phyloP scores from a whole-genome alignment of 2,329 filamentous ascomycete species.

The Neofusicoccum sp. region DNA sequence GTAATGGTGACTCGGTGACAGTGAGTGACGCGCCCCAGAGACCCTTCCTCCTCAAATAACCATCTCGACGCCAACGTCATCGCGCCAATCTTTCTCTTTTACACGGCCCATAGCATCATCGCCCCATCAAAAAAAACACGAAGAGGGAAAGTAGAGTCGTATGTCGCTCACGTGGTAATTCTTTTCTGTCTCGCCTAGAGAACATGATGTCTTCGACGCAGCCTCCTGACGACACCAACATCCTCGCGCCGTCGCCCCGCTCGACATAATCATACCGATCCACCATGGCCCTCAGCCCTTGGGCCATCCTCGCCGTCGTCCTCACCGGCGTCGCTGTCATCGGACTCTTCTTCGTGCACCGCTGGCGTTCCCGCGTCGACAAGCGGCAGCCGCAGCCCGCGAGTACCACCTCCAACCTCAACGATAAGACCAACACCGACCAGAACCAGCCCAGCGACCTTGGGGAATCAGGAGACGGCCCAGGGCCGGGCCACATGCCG shows the following conservation, averaged over 20 bases:
- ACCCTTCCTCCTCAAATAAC: not conserved
- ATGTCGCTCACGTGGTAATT: not conserved
- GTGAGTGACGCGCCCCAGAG: not conserved
- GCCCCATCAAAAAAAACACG: not conserved
- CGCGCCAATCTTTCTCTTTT: not conserved
- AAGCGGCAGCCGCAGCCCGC: not conserved
- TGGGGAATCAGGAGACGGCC: not conserved
- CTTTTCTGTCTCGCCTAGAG: not conserved
- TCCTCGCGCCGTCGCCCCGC: not conserved
- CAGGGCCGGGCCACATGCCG: not conserved
- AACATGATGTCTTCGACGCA: conserved; percentile 8
- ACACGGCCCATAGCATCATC: not conserved
- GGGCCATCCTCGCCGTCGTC: conserved; percentile 8
- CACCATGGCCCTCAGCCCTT: not conserved
- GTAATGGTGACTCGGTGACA: not conserved
- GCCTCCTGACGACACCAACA: not conserved
- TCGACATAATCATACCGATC: not conserved
- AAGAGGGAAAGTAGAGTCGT: not conserved
- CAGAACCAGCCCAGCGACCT: not conserved
- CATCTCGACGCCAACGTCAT: conserved; percentile 9
- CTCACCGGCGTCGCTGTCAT: not conserved
- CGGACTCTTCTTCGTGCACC: not conserved
- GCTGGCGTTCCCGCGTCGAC: conserved; percentile 5
- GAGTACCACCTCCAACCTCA: not conserved
- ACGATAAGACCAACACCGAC: not conserved